Percentiles rank a stretch among this genome's conserved stretches.
Evolutionary conservation across 1,139 yeast genomes (phyloP).

Genomic region (Geotrichum histeridarum): DNA sequence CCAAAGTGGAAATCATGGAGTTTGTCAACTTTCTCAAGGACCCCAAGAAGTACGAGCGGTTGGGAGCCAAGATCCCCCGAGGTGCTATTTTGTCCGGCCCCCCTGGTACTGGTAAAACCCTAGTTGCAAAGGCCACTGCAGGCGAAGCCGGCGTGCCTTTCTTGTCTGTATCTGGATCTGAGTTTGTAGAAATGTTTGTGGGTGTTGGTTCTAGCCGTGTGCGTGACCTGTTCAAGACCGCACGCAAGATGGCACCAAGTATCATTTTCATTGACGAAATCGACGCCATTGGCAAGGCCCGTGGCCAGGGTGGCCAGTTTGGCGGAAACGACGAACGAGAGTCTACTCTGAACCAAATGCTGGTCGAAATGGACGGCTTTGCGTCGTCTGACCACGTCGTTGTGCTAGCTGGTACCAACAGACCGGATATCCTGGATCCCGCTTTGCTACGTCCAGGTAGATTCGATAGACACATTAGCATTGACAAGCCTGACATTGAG

Average conservation of each 20-base stretch:
- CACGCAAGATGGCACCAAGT: slow-evolving; percentile 89
- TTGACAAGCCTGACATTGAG: slow-evolving; percentile 87
- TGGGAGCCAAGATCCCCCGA: slow-evolving; percentile 95
- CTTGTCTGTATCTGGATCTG: slow-evolving; percentile 91
- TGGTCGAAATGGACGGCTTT: slow-evolving; percentile 98
- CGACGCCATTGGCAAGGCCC: slow-evolving; percentile 94
- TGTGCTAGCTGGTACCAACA: slow-evolving; percentile 93
- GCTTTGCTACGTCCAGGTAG: slow-evolving; percentile 96
- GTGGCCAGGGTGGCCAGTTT: slow-evolving; percentile 74
- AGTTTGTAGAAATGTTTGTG: slow-evolving; percentile 98
- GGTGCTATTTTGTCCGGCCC: slow-evolving; percentile 97
- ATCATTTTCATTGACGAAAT: slow-evolving; percentile 95
- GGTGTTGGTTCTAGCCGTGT: slow-evolving; percentile 99
- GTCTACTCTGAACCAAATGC: slow-evolving; percentile 86
- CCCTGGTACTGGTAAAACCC: slow-evolving; percentile 98
- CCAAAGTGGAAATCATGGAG: slow-evolving; percentile 96
- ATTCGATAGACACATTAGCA: slow-evolving; percentile 85
- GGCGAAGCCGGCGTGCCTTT: slow-evolving; percentile 99
- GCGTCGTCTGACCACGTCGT: slow-evolving; percentile 86
- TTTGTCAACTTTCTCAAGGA: slow-evolving; percentile 87
- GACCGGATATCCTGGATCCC: slow-evolving; percentile 86
- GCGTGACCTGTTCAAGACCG: slow-evolving; percentile 86
- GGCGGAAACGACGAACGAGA: slow-evolving; percentile 96
- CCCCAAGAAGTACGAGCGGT: slow-evolving; percentile 82
- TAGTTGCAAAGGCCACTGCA: slow-evolving; percentile 95